These are phyloP conservation scores for Globisporangium viniferum DNA, from an alignment of 352 stramenopile genomes.

Conservation along the genomic window DNA sequence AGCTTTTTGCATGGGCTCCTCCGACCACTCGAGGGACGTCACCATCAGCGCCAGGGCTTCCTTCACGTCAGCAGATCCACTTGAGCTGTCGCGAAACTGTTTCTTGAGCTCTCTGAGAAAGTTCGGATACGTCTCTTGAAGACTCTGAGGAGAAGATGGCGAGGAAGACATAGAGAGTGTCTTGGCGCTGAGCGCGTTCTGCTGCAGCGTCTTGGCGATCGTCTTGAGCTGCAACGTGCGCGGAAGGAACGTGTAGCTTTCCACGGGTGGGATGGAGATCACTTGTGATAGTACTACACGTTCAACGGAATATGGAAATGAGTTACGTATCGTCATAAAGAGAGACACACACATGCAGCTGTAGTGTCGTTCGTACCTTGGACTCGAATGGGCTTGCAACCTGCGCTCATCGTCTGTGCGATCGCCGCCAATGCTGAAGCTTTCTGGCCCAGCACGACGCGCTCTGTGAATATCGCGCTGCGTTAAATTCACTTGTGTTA, in stretches of 20 bases:
- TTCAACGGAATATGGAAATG: background rate
- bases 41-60: conserved; percentile 10
- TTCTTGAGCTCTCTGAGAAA: conserved; percentile 23
- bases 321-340: background rate
- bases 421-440: conserved; percentile 27
- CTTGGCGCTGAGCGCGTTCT: conserved; percentile 37
- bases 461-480: conserved; percentile 31
- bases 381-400: conserved; percentile 29
- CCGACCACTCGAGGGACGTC: conserved; percentile 1
- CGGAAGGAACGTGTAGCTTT: conserved; percentile 38
- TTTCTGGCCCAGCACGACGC: conserved; percentile 18
- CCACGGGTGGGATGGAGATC: conserved; percentile 24
- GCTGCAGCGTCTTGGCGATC: conserved; percentile 38
- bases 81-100: conserved; percentile 4
- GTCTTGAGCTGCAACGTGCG: conserved; percentile 33
- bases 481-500: background rate
- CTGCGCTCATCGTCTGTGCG: conserved; percentile 29
- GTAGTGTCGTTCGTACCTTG: conserved; percentile 22
- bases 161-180: background rate
- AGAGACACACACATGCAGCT: background rate
- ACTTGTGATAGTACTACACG: conserved; percentile 27
- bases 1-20: background rate
- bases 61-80: conserved; percentile 5
- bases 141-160: background rate
- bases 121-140: conserved; percentile 19